A percentile compares a stretch with the other conserved stretches of the same genome.
phyloP scores from a whole-genome alignment of 2,329 filamentous ascomycete genomes.

The Cladosporium phlei region DNA sequence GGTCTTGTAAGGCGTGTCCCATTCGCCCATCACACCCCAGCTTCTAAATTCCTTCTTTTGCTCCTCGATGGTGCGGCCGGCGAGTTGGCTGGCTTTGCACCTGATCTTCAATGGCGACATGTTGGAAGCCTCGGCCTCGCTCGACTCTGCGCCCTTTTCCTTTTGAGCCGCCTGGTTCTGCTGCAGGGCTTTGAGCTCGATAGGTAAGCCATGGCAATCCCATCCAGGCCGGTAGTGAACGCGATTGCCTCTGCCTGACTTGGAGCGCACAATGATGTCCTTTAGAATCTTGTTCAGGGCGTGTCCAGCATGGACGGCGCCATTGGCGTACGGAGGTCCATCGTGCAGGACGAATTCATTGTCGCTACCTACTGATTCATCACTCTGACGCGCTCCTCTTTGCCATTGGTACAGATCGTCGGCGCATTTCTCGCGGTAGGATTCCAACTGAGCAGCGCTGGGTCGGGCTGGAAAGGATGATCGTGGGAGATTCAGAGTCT shows the following conservation, averaged over 20 bases:
- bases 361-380: conserved; percentile 35
- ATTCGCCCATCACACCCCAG: conserved; percentile 76
- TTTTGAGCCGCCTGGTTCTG: conserved; percentile 37
- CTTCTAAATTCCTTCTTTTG: conserved; percentile 70
- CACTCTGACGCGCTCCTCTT: conserved; percentile 32
- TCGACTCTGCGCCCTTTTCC: conserved; percentile 34
- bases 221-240: conserved; percentile 86
- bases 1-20: conserved; percentile 70
- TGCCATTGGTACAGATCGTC: conserved; percentile 92
- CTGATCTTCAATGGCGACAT: conserved; percentile 55
- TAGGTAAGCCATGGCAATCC: conserved; percentile 96
- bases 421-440: conserved; percentile 70
- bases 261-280: conserved; percentile 80
- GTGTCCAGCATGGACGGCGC: conserved; percentile 84
- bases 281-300: conserved; percentile 96
- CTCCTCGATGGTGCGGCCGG: conserved; percentile 61
- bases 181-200: conserved; percentile 90
- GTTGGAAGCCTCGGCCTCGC: conserved; percentile 25
- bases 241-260: conserved; percentile 70
- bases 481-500: conserved; percentile 45
- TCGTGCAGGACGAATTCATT: conserved; percentile 80
- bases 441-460: conserved; percentile 38
- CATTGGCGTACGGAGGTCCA: conserved; percentile 96
- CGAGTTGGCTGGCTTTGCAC: conserved; percentile 59
- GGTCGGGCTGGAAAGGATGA: conserved; percentile 47